Conservation (phyloP, 306 rosid species). For the Ormosia semicastrata region DNA sequence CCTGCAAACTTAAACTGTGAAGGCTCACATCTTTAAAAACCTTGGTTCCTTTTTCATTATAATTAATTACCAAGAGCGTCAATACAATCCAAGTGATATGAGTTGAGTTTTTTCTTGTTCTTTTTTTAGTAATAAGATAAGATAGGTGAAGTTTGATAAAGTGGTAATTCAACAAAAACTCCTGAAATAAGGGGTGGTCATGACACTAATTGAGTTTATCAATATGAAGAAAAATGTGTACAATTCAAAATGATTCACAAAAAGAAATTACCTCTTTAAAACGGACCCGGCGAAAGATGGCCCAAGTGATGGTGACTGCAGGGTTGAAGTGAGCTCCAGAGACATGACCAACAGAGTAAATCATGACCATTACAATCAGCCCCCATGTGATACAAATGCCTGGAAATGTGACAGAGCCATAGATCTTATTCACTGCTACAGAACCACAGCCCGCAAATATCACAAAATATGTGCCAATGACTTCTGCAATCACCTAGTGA, state of each 20-base stretch:
- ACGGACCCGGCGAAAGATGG: conserved; percentile 31
- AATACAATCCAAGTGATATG: too few species aligned
- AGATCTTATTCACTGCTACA: conserved; percentile 25
- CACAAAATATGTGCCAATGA: conserved; percentile 58
- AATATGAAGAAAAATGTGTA: too few species aligned
- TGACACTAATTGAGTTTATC: too few species aligned
- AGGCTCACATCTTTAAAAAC: too few species aligned
- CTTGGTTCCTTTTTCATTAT: too few species aligned
- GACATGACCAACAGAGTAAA: conserved; percentile 44
- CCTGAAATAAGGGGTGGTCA: too few species aligned
- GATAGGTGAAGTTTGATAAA: not conserved
- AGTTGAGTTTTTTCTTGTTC: not conserved
- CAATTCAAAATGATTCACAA: not conserved
- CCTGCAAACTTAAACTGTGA: too few species aligned
- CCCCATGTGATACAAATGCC: conserved; percentile 41
- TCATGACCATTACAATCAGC: conserved; percentile 45
- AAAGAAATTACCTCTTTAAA: not conserved
- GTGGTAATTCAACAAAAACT: not conserved
- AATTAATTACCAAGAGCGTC: too few species aligned
- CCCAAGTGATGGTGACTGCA: conserved; percentile 53
- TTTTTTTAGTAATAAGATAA: not conserved
- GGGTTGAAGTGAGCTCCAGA: conserved; percentile 70
- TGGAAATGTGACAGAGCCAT: conserved; percentile 38
- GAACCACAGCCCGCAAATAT: conserved; percentile 46
- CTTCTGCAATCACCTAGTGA: conserved; percentile 41